phyloP scores from a whole-genome alignment of 208 protist genomes.

The Borovskyia barvae region DNA sequence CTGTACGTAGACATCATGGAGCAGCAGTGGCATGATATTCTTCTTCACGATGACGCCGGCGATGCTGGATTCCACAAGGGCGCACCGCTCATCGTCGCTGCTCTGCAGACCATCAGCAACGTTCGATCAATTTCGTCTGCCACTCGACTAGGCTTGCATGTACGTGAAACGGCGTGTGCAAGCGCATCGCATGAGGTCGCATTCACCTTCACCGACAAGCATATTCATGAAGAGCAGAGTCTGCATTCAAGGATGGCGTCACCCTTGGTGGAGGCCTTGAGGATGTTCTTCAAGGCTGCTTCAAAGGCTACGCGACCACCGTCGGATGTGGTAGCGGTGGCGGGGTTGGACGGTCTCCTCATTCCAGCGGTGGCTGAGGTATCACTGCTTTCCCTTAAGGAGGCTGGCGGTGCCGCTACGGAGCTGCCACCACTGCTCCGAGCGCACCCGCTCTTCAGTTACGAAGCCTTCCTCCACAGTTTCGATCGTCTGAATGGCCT shows the following conservation, averaged over 20 bases:
- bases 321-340: not conserved
- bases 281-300: constrained; percentile 9
- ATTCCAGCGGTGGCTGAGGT: constrained; percentile 1
- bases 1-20: too few species aligned
- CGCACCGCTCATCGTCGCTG: constrained; percentile 55
- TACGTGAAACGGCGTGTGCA: constrained; percentile 14
- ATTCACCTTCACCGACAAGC: constrained; percentile 21
- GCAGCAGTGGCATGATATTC: constrained; percentile 60
- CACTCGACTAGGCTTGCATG: constrained; percentile 26
- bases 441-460: constrained; percentile 35
- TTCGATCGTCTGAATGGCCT: constrained; percentile 42
- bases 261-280: constrained; percentile 5
- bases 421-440: too few species aligned
- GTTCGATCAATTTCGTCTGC: constrained; percentile 31
- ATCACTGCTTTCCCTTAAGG: not conserved
- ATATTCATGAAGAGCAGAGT: constrained; percentile 18
- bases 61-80: constrained; percentile 50
- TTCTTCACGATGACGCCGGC: constrained; percentile 66
- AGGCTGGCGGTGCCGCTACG: not conserved
- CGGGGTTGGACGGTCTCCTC: constrained; percentile 15
- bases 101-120: constrained; percentile 43
- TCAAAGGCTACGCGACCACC: not conserved
- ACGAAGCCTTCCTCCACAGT: constrained; percentile 33
- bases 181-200: not conserved
- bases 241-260: constrained; percentile 6